Base-by-base conservation (phyloP, 805 yeast species). In the Ascoidea asiatica region DNA sequence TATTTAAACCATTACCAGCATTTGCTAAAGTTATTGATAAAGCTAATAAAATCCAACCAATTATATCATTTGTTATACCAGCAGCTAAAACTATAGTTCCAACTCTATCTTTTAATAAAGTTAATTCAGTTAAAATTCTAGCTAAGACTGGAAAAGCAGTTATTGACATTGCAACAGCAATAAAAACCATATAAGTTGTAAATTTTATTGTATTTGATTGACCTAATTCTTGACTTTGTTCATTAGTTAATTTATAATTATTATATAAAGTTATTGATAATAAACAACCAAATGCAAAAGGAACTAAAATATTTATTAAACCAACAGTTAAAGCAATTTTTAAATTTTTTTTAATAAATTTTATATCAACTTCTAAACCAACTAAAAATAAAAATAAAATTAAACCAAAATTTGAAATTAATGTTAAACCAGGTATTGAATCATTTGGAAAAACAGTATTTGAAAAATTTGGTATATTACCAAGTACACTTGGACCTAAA, bases 61-160 rank as follows among this genome's bases (percentile, higher is more conserved):
- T 56, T 52, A 84, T 71, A 56, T 84, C 95, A 56, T 84, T 84
- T 38, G 79, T 71, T 46, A 84, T 81, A 43, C 94, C 95, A 3
- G 94, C 92, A 3, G 90, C 84, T 35, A 84, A 62, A n/a, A 82
- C 92, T 33, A 75, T 67, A 8, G 71, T 67, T 39, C 87, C 88
- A 19, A 83, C 89, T 50, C 85, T 67, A 54, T 80, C 88, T 43
- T 77, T 77, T 39, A 81, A 70, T 48, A 84, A 65, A 50, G 83
- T 70, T 49, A 84, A 66, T 55, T 83, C 90, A 4, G 87, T 78
- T 50, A 84, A 62, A 21, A 84, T 84, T 56, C 94, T 75, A 1
- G 85, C 90, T 49, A 84, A 62, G 2, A 84, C 95, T 0, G 95
- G 95, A 59, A 84, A 79, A 1, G 95, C 95, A 3, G 95, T 84